Conservation (phyloP, 139 green algal genomes). For the Eudorina sp. region DNA sequence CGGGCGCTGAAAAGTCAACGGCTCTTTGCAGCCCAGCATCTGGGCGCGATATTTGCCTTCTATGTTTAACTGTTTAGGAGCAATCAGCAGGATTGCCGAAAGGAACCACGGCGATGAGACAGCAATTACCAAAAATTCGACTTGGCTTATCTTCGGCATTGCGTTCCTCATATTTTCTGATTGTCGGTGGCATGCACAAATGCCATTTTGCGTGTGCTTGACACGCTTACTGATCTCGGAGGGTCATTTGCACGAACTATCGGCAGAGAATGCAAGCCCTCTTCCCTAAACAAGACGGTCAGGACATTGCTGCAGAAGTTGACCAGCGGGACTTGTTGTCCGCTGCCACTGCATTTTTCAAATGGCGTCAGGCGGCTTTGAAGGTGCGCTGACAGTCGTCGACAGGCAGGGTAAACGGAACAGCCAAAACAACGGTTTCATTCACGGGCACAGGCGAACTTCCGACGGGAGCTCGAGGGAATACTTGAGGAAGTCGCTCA, state of each 20-base stretch:
- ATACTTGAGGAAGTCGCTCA: slow-evolving; percentile 44
- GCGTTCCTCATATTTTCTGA: too few relatives aligned
- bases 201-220: too few relatives aligned
- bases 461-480: slow-evolving; percentile 33
- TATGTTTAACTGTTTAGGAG: too few relatives aligned
- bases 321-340: slow-evolving; percentile 2
- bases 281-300: neutral
- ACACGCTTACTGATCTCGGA: too few relatives aligned
- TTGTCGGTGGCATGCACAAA: too few relatives aligned
- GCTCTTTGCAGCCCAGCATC: too few relatives aligned
- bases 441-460: slow-evolving; percentile 33
- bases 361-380: slow-evolving; percentile 43
- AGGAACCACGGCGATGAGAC: too few relatives aligned
- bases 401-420: neutral
- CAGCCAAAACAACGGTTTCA: neutral
- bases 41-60: too few relatives aligned
- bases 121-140: too few relatives aligned
- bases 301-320: neutral
- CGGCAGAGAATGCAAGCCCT: neutral
- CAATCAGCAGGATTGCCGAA: too few relatives aligned
- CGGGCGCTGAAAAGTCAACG: too few relatives aligned
- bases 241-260: neutral
- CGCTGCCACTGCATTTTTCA: slow-evolving; percentile 36
- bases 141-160: too few relatives aligned
- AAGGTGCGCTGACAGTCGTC: slow-evolving; percentile 27